Evolutionary conservation across 768 basidiomycete species (phyloP), one percentile per base, ranked within the genome.

Genomic region (Mycena indigotica): DNA sequence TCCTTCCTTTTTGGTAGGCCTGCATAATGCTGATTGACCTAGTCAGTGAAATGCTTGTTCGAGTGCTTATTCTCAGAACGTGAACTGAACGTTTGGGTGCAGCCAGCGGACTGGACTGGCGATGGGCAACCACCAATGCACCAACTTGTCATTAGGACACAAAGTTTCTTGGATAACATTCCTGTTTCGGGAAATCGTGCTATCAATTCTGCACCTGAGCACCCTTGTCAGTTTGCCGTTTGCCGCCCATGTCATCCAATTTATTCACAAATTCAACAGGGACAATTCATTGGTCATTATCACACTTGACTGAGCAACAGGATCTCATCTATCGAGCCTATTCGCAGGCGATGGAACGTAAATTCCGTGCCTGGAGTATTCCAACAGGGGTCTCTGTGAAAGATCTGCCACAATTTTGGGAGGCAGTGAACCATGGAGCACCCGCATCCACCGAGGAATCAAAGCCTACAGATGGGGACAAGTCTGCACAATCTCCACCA

Each of bases 61-160:
- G 87, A 90, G 65, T 87, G 87, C 5, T 66, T 67, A 48, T 76
- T 80, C 28, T 62, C 63, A 1, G 66, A 69, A 1, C 65, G 73
- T 17, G 70, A 75, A 19, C 70, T 93, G 68, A 79, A 82, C 17
- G 77, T 89, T 3, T 93, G 84, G 78, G 81, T 92, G 12, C 81
- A 89, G 67, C 90, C 88, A 17, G 71, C 69, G 2, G 75, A 80
- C 16, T 82, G 79, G 79, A 67, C 71, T n/a, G 71, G 70, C 8
- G 59, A 61, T 0, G 70, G 75, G 52, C 75, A 72, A 6, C 62
- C 66, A 35, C 85, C 86, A 1, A 79, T 91, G 26, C 75, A 78
- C 24, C 84, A 89, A 69, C 69, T 94, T 23, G 74, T 77, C 23
- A 75, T 92, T n/a, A 70, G 64, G 3, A 69, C 79, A 26, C 65